Evolutionary conservation across 495 filamentous ascomycete genomes (phyloP), one percentile per base, ranked within the genome.

Genomic region (Xylaria acuta): DNA sequence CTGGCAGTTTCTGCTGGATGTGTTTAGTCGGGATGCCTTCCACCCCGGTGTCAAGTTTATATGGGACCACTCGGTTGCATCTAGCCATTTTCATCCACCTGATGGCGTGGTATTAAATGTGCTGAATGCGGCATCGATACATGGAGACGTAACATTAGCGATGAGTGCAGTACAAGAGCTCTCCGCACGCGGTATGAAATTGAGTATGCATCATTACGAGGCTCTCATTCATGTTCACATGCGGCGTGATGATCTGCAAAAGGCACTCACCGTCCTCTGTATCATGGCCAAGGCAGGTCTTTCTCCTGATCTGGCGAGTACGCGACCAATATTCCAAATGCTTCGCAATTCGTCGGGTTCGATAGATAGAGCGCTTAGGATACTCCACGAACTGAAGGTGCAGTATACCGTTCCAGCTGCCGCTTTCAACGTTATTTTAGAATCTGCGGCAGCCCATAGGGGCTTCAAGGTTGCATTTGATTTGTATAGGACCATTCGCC

Each of bases 201-300:
- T 93, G 38, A 80, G 84, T 3, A 73, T 84, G 5, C 85, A 90
- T 62, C 92, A 97, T 76, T 97, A 96, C 81, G 93, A 95, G 78
- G 84, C 88, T 38, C 85, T 97, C 20, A 77, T 94, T 25, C 88
- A 92, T 68, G 84, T 89, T 43, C 92, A 97, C 77, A 79, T 87
- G n/a, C 77, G 75, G n/a, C 78, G 80, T 6, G 85, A 84, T 1
- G 87, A 91, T 67, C 70, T 92, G 12, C 76, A 72, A 40, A 83
- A 85, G 45, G 88, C 88, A 1, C 87, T 94, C 32, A 83, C 86
- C 41, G 82, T 91, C 22, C 82, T 96, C 22, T 86, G 87, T 75
- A 88, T 92, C 76, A 95, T 96, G 91, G 76, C 84, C 12, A 83
- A 86, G 64, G 85, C 89, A 18, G 88, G 87, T 2, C 69, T 92